These are phyloP conservation scores for Candida boleticola DNA, from an alignment of 805 yeast species.

Conservation along the genomic window DNA sequence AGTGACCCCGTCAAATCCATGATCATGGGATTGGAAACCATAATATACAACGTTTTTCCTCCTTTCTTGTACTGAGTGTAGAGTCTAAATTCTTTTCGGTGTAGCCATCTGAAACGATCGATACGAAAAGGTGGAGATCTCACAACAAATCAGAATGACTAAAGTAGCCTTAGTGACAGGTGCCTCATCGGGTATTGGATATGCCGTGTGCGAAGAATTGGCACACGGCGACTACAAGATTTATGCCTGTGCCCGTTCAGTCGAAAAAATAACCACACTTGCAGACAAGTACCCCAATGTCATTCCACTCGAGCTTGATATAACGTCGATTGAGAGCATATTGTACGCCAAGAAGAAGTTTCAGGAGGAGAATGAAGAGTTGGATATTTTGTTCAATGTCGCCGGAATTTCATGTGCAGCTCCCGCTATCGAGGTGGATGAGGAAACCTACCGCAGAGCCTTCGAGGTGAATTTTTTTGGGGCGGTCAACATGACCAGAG, in stretches of 20 bases:
- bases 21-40: too few species aligned
- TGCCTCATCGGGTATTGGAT: slow-evolving; percentile 53
- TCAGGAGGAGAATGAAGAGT: slow-evolving; percentile 20
- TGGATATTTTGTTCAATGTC: slow-evolving; percentile 41
- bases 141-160: too few species aligned
- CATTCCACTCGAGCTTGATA: slow-evolving; percentile 26
- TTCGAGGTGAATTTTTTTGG: slow-evolving; percentile 41
- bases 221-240: slow-evolving; percentile 40
- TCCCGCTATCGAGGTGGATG: slow-evolving; percentile 32
- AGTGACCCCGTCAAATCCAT: too few species aligned
- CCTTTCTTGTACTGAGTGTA: too few species aligned
- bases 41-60: too few species aligned
- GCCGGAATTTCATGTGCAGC: slow-evolving; percentile 32
- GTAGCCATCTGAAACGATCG: too few species aligned
- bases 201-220: slow-evolving; percentile 39
- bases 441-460: slow-evolving; percentile 15
- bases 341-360: slow-evolving; percentile 19
- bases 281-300: slow-evolving; percentile 25
- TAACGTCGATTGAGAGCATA: slow-evolving; percentile 30
- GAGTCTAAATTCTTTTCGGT: too few species aligned
- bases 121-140: too few species aligned
- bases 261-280: slow-evolving; percentile 26
- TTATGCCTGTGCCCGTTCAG: slow-evolving; percentile 33
- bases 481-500: slow-evolving; percentile 32
- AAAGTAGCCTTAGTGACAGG: slow-evolving; percentile 42